Percentiles rank a stretch among this genome's conserved stretches.
phyloP scores from a whole-genome alignment of 179 eudicot species.

The Spergularia azorica region DNA sequence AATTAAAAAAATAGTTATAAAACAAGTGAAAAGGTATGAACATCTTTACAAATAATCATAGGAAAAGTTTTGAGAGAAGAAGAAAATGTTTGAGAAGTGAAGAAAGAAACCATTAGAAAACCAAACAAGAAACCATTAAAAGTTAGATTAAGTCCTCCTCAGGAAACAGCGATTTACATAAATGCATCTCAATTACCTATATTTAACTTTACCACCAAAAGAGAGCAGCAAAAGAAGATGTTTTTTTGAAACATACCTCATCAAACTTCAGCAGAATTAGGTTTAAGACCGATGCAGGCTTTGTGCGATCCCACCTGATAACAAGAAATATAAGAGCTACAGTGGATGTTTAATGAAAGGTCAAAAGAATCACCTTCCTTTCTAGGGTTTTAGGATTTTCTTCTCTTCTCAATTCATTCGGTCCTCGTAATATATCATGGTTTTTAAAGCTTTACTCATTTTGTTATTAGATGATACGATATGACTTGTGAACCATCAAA shows the following conservation, averaged over 20 bases:
- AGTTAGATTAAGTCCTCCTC: no score
- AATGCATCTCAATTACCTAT: background rate
- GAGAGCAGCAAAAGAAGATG: background rate
- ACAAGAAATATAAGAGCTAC: constrained; percentile 7
- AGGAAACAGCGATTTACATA: background rate
- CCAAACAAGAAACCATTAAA: no score
- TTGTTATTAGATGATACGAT: background rate
- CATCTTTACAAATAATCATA: no score
- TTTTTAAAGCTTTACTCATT: background rate
- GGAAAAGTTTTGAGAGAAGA: no score
- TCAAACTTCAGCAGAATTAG: constrained; percentile 76
- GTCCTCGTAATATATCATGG: background rate
- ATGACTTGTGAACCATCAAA: background rate
- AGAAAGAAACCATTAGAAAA: no score
- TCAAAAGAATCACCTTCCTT: background rate
- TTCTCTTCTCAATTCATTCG: background rate
- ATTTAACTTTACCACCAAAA: background rate
- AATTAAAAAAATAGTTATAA: no score
- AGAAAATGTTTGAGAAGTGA: no score
- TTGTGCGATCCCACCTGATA: constrained; percentile 77
- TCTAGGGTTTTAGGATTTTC: background rate
- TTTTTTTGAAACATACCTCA: constrained; percentile 57
- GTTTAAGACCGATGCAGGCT: constrained; percentile 87
- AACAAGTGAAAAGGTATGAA: no score
- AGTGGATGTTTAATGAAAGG: background rate